A percentile compares a stretch with the other conserved stretches of the same genome.
Conservation (phyloP, 2,329 filamentous ascomycete genomes). For the Onygenales sp. region DNA sequence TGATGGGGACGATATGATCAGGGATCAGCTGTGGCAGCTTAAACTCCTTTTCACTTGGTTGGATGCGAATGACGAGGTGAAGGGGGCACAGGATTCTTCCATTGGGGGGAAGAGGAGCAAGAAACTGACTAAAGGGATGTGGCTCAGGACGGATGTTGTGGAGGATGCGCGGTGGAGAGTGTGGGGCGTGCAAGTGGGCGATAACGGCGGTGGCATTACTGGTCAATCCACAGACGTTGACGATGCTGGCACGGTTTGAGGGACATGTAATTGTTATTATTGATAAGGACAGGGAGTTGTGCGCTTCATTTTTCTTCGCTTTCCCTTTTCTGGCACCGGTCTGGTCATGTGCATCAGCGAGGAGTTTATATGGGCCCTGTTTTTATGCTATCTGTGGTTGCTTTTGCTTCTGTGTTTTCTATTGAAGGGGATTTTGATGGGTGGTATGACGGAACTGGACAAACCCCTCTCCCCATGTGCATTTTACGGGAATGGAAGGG, state of each 20-base stretch:
- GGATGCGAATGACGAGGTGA: conserved; percentile 34
- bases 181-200: conserved; percentile 29
- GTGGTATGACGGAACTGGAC: background rate
- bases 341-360: background rate
- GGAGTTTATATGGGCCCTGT: background rate
- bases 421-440: too few species aligned
- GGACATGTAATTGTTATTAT: background rate
- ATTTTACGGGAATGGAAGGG: too few species aligned
- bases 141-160: conserved; percentile 30
- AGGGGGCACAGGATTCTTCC: conserved; percentile 28
- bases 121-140: conserved; percentile 22
- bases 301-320: background rate
- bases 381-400: background rate
- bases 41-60: conserved; percentile 57
- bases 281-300: background rate
- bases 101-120: conserved; percentile 15
- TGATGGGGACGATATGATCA: conserved; percentile 35
- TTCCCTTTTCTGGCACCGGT: background rate
- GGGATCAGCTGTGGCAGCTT: conserved; percentile 53
- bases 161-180: conserved; percentile 33
- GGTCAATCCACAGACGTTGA: background rate
- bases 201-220: background rate
- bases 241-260: background rate
- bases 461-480: too few species aligned
- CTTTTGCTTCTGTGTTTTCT: background rate